Conservation (phyloP, 495 filamentous ascomycete genomes). For the Jackrogersella multiformis region DNA sequence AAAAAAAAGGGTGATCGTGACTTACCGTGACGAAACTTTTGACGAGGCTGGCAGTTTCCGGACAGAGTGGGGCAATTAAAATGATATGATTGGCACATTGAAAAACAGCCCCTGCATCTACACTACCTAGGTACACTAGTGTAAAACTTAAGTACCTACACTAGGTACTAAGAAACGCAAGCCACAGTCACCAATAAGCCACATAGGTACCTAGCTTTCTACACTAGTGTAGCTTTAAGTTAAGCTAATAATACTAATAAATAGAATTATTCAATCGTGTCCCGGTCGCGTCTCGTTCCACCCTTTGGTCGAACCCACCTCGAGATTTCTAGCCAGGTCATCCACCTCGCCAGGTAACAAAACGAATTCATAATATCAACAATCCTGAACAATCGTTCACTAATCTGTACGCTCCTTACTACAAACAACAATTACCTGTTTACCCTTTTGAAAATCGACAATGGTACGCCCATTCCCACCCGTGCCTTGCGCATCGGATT, state of each 20-base stretch:
- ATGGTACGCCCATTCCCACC: slow-evolving; percentile 46
- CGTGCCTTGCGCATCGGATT: background rate
- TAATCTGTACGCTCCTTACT: slow-evolving; percentile 16
- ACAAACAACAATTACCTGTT: background rate
- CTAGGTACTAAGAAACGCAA: background rate
- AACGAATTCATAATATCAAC: too few relatives aligned
- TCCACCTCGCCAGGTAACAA: slow-evolving; percentile 20
- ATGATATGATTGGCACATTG: slow-evolving; percentile 10
- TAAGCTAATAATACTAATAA: too few relatives aligned
- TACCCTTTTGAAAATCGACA: slow-evolving; percentile 38
- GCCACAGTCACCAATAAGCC: background rate
- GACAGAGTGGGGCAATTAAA: background rate
- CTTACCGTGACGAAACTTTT: slow-evolving; percentile 25
- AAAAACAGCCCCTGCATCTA: background rate
- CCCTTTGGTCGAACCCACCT: background rate
- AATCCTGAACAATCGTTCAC: too few relatives aligned
- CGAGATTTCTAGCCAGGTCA: slow-evolving; percentile 26
- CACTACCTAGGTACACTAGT: too few relatives aligned
- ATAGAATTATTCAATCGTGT: slow-evolving; percentile 30
- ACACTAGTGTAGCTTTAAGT: too few relatives aligned
- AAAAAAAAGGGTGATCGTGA: slow-evolving; percentile 2
- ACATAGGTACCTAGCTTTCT: background rate
- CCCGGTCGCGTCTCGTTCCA: slow-evolving; percentile 37
- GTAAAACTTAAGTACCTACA: too few relatives aligned
- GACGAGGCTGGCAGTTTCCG: slow-evolving; percentile 34